A percentile compares a stretch with the other conserved stretches of the same genome.
phyloP scores from a whole-genome alignment of 345 rosid species.

The Salix dunnii region DNA sequence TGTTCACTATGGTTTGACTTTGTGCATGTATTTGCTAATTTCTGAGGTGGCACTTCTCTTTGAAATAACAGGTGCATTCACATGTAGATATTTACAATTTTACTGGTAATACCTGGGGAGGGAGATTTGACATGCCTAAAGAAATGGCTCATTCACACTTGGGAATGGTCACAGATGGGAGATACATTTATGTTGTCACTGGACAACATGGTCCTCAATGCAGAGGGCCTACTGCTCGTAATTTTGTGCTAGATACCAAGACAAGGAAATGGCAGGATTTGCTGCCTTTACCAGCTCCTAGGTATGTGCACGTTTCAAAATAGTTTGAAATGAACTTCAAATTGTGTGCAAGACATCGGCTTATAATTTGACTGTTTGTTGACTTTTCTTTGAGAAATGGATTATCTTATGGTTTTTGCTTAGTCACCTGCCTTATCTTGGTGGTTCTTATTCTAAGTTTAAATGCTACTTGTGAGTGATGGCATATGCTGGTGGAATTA shows the following conservation, averaged over 20 bases:
- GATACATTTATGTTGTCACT: conserved; percentile 70
- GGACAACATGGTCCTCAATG: conserved; percentile 98
- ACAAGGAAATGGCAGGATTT: conserved; percentile 74
- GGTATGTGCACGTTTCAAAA: conserved; percentile 42
- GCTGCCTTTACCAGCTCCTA: conserved; percentile 74
- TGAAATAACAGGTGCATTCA: conserved; percentile 65
- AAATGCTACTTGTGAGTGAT: background rate
- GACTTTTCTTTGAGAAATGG: background rate
- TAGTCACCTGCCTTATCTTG: background rate
- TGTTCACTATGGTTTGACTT: background rate
- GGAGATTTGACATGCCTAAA: conserved; percentile 91
- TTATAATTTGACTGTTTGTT: background rate
- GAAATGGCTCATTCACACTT: conserved; percentile 99
- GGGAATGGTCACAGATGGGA: conserved; percentile 95
- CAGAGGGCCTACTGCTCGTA: conserved; percentile 80
- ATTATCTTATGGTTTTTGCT: background rate
- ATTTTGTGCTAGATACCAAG: conserved; percentile 80
- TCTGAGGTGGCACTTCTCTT: background rate
- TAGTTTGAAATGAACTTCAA: background rate
- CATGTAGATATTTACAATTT: conserved; percentile 89
- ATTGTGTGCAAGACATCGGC: background rate
- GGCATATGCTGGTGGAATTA: background rate
- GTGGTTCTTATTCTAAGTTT: background rate
- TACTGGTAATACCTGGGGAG: conserved; percentile 78
- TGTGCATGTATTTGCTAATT: conserved; percentile 5